These are phyloP conservation scores for Hyaloperonospora arabidopsidis DNA, from an alignment of 352 stramenopile genomes.

Conservation along the genomic window DNA sequence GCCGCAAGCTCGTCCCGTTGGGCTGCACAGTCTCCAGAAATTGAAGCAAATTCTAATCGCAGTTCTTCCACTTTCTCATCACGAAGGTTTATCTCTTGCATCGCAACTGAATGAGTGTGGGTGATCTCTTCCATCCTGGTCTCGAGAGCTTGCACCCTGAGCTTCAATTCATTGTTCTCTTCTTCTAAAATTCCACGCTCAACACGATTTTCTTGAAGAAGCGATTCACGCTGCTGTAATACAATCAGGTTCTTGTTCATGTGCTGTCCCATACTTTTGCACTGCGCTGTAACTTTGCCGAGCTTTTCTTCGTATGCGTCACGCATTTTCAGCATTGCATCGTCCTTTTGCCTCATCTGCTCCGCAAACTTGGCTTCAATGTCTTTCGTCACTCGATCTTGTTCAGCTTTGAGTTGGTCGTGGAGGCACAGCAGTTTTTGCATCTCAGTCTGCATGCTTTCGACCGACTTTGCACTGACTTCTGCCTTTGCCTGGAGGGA, in stretches of 20 bases:
- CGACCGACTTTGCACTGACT: constrained; percentile 36
- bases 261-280: constrained; percentile 58
- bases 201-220: constrained; percentile 54
- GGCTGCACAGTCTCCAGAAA: constrained; percentile 61
- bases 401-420: constrained; percentile 44
- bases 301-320: constrained; percentile 65
- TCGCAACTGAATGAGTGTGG: constrained; percentile 45
- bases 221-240: constrained; percentile 59
- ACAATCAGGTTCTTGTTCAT: constrained; percentile 70
- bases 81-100: constrained; percentile 54
- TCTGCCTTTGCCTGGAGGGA: constrained; percentile 43
- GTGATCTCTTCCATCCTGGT: constrained; percentile 69
- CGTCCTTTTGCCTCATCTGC: constrained; percentile 66
- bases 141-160: constrained; percentile 72
- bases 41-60: constrained; percentile 51
- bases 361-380: constrained; percentile 52
- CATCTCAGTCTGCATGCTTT: constrained; percentile 51
- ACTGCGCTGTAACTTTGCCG: constrained; percentile 50
- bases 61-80: constrained; percentile 50
- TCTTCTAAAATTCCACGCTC: constrained; percentile 57
- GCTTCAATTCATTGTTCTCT: constrained; percentile 67
- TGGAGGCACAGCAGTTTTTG: constrained; percentile 50
- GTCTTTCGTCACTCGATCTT: constrained; percentile 60
- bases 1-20: constrained; percentile 53
- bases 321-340: constrained; percentile 39